Base-by-base conservation (phyloP, 208 protist genomes). In the Leishmania braziliensis region DNA sequence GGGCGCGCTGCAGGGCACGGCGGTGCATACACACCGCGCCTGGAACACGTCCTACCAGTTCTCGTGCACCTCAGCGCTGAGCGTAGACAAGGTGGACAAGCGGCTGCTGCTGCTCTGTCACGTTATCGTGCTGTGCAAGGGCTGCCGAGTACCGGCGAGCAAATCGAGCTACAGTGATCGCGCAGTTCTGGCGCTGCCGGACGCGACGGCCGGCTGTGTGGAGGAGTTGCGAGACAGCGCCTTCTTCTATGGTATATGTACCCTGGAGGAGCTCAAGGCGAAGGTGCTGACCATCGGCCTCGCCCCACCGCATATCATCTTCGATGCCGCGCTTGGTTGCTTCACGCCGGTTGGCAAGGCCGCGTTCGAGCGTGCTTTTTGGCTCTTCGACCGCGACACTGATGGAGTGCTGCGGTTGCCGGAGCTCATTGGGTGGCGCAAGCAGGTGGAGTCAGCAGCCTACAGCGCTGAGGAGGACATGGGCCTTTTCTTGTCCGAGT, bases 341-440 rank as follows among this genome's bases (percentile, higher is more conserved):
- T 79, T 96, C 53, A 98, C 95, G 5, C 56, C 75, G 5, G 84
- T 88, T 1, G 95, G 95, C 9, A 84, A 90, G 68, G 79, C 88
- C n/a, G 88, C 87, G 0, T 77, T 94, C 18, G 77, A 89, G 33
- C 88, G 95, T 18, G 91, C 92, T 20, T 97, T 98, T 84, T 98
- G 95, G 93, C 85, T 96, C 51, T 78, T 95, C 8, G 93, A 97
- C 84, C 90, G 89, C 68, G 92, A 98, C 89, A 70, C 82, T 36
- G 92, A 95, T 75, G 93, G 88, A 0, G 39, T 90, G 18, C 84
- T 98, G 48, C 84, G 87, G 43, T 39, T 85, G 48, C 88, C 91
- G 23, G 95, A 97, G 71, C 16, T 98, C 50, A 39, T 90, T 29
- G 84, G 79, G 48, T 98, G 93, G 93, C 87, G 88, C 39, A 85